phyloP scores from a whole-genome alignment of 2,329 filamentous ascomycete genomes.

The Ceratocystis papillata region DNA sequence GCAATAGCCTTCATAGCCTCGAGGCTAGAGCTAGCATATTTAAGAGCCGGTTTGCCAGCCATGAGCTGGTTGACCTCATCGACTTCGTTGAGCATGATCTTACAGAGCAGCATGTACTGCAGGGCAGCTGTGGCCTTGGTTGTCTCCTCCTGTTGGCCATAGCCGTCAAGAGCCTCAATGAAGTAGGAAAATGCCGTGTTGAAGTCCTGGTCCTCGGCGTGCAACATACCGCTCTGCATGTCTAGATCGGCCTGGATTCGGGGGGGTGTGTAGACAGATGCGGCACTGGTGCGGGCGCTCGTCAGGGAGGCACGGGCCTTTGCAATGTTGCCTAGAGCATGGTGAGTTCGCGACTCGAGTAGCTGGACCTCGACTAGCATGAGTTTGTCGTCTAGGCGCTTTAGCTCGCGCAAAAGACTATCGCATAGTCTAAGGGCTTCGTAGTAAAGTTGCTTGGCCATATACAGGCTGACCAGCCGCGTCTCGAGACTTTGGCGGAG shows the following conservation, averaged over 20 bases:
- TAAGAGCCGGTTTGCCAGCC: constrained; percentile 89
- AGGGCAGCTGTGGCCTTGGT: constrained; percentile 88
- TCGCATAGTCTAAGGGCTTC: constrained; percentile 96
- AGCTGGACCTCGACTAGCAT: constrained; percentile 96
- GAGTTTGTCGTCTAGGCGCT: constrained; percentile 96
- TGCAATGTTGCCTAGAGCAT: constrained; percentile 89
- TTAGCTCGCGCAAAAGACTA: constrained; percentile 86
- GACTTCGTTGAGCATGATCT: constrained; percentile 96
- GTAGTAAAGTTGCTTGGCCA: constrained; percentile 96
- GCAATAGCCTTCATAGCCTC: constrained; percentile 99
- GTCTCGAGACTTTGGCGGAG: constrained; percentile 97
- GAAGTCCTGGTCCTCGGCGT: constrained; percentile 98
- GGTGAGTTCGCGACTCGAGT: constrained; percentile 92
- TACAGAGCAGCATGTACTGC: constrained; percentile 99
- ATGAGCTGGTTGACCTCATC: constrained; percentile 95
- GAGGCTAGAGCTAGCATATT: constrained; percentile 88
- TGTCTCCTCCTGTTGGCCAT: constrained; percentile 82
- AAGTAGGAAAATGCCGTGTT: constrained; percentile 98
- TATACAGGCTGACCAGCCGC: constrained; percentile 83
- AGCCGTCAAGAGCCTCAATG: constrained; percentile 95
- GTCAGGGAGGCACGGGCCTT: constrained; percentile 94
- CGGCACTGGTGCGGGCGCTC: constrained; percentile 85
- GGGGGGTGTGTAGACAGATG: constrained; percentile 88
- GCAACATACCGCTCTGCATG: constrained; percentile 98
- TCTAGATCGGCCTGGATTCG: constrained; percentile 90